These are phyloP conservation scores for Saccharomyces jurei DNA, from an alignment of 805 yeast genomes.

Conservation along the genomic window DNA sequence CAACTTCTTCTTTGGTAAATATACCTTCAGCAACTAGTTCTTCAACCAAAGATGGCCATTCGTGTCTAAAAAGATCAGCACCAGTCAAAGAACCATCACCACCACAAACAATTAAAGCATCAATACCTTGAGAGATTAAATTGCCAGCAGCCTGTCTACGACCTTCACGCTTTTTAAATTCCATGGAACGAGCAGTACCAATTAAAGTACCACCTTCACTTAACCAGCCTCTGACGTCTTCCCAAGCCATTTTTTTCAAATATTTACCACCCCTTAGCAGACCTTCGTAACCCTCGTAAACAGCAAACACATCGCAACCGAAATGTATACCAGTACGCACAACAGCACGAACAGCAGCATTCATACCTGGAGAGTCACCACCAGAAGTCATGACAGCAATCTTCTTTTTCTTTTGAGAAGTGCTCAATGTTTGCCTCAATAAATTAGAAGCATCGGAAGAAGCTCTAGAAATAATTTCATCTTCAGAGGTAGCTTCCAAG, in stretches of 20 bases:
- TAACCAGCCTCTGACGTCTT: slow-evolving; percentile 89
- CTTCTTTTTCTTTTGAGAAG: slow-evolving; percentile 20
- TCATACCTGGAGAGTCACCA: slow-evolving; percentile 99
- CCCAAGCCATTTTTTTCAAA: slow-evolving; percentile 79
- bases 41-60: slow-evolving; percentile 83
- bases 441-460: slow-evolving; percentile 16
- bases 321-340: slow-evolving; percentile 83
- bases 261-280: slow-evolving; percentile 76
- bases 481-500: slow-evolving; percentile 9
- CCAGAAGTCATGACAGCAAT: slow-evolving; percentile 98
- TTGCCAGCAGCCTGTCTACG: slow-evolving; percentile 77
- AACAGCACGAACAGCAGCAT: slow-evolving; percentile 90
- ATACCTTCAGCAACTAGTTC: slow-evolving; percentile 55
- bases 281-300: slow-evolving; percentile 93
- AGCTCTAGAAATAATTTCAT: slow-evolving; percentile 9
- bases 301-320: slow-evolving; percentile 85
- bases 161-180: slow-evolving; percentile 78
- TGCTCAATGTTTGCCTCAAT: slow-evolving; percentile 14
- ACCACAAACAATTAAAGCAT: slow-evolving; percentile 92
- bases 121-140: slow-evolving; percentile 80
- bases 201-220: slow-evolving; percentile 91
- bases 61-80: slow-evolving; percentile 87
- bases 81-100: slow-evolving; percentile 99
- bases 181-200: slow-evolving; percentile 91
- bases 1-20: slow-evolving; percentile 51